Conservation (phyloP, 2,329 filamentous ascomycete genomes). For the Colletotrichum sp. region DNA sequence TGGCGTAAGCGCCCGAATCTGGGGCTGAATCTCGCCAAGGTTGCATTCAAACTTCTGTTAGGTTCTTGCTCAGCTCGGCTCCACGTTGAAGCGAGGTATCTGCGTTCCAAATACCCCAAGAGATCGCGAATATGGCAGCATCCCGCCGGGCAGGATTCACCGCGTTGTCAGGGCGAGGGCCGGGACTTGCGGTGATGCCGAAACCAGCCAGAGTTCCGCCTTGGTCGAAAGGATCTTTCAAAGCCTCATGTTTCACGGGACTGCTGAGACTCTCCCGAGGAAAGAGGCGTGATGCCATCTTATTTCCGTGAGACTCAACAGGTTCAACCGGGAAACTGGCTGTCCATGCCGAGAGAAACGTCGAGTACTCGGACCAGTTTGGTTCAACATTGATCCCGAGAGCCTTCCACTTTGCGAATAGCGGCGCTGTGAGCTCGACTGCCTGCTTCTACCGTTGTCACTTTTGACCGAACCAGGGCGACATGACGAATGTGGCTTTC, state of each 20-base stretch:
- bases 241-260: not conserved
- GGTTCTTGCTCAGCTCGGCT: constrained; percentile 26
- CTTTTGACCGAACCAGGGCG: not conserved
- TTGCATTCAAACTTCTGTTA: constrained; percentile 32
- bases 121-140: constrained; percentile 37
- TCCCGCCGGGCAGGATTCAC: constrained; percentile 52
- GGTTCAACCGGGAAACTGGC: not conserved
- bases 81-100: not conserved
- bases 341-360: not conserved
- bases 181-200: not conserved
- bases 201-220: not conserved
- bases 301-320: not conserved
- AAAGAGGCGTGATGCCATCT: not conserved
- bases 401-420: not conserved
- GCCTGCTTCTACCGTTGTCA: not conserved
- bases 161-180: constrained; percentile 30
- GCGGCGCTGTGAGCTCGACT: not conserved
- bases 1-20: constrained; percentile 28
- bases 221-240: not conserved
- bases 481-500: not conserved
- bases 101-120: not conserved
- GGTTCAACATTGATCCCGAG: not conserved
- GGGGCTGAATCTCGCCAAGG: constrained; percentile 29
- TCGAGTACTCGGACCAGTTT: not conserved
- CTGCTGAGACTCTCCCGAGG: not conserved